These are phyloP conservation scores for Rubia tinctorum DNA, from an alignment of 305 asterid species.

Conservation along the genomic window DNA sequence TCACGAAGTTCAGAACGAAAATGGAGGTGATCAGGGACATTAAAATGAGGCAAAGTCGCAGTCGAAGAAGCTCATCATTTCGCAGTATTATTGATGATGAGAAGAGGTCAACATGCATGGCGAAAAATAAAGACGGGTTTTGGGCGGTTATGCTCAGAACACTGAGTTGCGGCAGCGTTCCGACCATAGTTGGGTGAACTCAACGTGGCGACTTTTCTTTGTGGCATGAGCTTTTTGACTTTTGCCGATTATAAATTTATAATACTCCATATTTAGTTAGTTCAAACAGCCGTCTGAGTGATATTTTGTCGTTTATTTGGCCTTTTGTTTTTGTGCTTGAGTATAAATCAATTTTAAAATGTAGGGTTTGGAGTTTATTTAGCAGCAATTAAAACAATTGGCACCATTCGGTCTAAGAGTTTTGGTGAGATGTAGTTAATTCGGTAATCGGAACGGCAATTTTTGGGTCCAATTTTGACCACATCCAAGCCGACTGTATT, in stretches of 20 bases:
- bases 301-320: background rate
- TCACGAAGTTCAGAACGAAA: constrained; percentile 37
- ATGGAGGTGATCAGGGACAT: constrained; percentile 42
- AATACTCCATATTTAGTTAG: background rate
- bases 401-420: no score
- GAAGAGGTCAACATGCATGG: background rate
- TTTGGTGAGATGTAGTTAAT: no score
- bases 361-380: no score
- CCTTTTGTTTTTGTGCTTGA: background rate
- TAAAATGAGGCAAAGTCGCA: constrained; percentile 43
- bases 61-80: constrained; percentile 18
- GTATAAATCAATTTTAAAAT: no score
- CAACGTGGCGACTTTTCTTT: background rate
- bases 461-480: no score
- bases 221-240: background rate
- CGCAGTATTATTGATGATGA: background rate
- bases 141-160: constrained; percentile 55
- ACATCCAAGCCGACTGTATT: no score
- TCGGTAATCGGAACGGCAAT: no score
- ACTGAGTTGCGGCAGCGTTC: constrained; percentile 46
- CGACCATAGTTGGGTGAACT: background rate
- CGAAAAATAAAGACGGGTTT: constrained; percentile 25
- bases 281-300: background rate
- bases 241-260: background rate
- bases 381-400: no score